These are phyloP conservation scores for Tylopilus cervinicoccineus DNA, from an alignment of 768 basidiomycete genomes.

Conservation along the genomic window DNA sequence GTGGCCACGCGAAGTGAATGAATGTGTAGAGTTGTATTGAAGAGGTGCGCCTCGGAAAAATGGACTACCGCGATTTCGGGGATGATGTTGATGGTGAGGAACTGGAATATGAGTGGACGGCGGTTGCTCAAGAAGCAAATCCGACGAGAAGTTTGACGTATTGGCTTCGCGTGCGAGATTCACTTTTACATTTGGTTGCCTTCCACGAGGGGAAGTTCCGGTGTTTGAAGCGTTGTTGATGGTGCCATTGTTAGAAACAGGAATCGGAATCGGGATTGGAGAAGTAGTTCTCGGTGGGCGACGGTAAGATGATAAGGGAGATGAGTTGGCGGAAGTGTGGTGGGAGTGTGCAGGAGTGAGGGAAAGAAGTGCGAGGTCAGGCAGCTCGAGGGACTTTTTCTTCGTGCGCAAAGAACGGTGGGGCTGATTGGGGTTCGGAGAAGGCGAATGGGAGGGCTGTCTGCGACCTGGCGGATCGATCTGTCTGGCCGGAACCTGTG, in stretches of 20 bases:
- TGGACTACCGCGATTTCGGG: conserved; percentile 30
- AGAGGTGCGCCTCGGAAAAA: conserved; percentile 35
- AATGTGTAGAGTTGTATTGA: conserved; percentile 43
- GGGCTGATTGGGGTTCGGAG: conserved; percentile 40
- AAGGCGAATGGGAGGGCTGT: conserved; percentile 32
- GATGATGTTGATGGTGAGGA: conserved; percentile 27
- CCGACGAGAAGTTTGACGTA: conserved; percentile 34
- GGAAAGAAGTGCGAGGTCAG: conserved; percentile 59
- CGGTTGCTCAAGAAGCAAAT: conserved; percentile 38
- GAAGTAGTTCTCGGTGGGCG: conserved; percentile 41
- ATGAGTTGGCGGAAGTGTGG: conserved; percentile 35
- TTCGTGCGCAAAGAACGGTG: conserved; percentile 62
- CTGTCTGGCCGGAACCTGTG: conserved; percentile 20
- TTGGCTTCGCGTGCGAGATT: conserved; percentile 24
- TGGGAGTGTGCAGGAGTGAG: conserved; percentile 40
- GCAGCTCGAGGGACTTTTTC: conserved; percentile 73
- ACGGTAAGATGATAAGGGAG: conserved; percentile 40
- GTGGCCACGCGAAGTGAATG: conserved; percentile 36
- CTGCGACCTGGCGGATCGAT: conserved; percentile 23
- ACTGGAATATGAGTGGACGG: conserved; percentile 43
- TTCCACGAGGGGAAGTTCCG: conserved; percentile 33
- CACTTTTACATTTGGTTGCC: conserved; percentile 30
- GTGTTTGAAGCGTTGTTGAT: conserved; percentile 34
- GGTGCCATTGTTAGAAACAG: conserved; percentile 35
- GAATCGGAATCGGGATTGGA: conserved; percentile 47